A percentile compares a stretch with the other conserved stretches of the same genome.
Evolutionary conservation across 768 basidiomycete genomes (phyloP).

Genomic region (Russula olivacea): DNA sequence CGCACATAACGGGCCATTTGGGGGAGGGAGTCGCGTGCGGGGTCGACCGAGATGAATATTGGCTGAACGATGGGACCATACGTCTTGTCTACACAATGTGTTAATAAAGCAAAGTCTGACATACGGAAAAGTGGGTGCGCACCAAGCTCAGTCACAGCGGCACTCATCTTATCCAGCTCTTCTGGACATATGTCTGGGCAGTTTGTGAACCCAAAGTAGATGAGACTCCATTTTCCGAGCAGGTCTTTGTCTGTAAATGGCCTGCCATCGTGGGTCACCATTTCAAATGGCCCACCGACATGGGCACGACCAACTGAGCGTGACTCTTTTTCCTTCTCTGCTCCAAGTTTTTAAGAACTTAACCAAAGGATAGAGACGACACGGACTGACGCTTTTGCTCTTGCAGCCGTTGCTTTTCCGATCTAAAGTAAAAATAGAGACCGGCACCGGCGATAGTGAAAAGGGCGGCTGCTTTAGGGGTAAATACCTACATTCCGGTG

Average conservation of each 20-base stretch:
- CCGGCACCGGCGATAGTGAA: slow-evolving; percentile 81
- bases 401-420: slow-evolving; percentile 73
- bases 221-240: slow-evolving; percentile 83
- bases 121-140: slow-evolving; percentile 27
- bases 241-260: slow-evolving; percentile 80
- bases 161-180: slow-evolving; percentile 91
- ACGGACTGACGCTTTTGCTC: slow-evolving; percentile 62
- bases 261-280: slow-evolving; percentile 57
- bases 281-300: slow-evolving; percentile 85
- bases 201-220: slow-evolving; percentile 99
- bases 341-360: background rate
- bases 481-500: slow-evolving; percentile 66
- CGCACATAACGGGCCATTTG: slow-evolving; percentile 58
- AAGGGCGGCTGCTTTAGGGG: slow-evolving; percentile 73
- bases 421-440: slow-evolving; percentile 81
- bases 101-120: background rate
- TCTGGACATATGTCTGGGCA: slow-evolving; percentile 99
- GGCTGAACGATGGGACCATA: slow-evolving; percentile 74
- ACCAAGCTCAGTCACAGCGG: slow-evolving; percentile 69
- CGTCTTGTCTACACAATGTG: slow-evolving; percentile 49
- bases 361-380: background rate
- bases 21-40: slow-evolving; percentile 71
- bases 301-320: slow-evolving; percentile 78
- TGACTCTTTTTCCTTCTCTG: slow-evolving; percentile 63
- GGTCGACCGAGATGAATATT: slow-evolving; percentile 95